Conservation (phyloP, 2,329 filamentous ascomycete genomes). For the Pestalotiopsis sp. region DNA sequence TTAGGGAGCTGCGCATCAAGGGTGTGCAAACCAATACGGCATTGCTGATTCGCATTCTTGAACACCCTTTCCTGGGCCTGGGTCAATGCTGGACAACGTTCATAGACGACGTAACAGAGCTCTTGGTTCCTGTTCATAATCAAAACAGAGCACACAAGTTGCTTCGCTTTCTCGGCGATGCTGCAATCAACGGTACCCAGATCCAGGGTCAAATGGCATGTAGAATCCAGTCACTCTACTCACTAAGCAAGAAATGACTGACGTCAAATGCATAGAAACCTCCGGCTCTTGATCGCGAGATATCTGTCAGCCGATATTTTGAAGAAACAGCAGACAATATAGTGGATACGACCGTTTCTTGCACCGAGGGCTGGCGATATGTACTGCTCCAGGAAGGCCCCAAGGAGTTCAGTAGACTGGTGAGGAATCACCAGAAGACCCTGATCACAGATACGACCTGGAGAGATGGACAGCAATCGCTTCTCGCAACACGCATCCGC, state of each 20-base stretch:
- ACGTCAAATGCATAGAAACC: too few species aligned
- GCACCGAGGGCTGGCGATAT: constrained; percentile 85
- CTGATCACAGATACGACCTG: constrained; percentile 99
- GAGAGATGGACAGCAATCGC: constrained; percentile 98
- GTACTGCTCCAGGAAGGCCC: constrained; percentile 86
- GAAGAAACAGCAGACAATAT: too few species aligned
- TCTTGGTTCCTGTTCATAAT: constrained; percentile 90
- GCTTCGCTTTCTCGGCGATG: constrained; percentile 88
- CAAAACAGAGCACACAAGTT: constrained; percentile 99
- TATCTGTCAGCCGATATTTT: constrained; percentile 50
- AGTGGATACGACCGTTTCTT: constrained; percentile 39
- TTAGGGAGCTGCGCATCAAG: constrained; percentile 97
- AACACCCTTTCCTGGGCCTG: constrained; percentile 89
- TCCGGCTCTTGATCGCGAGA: constrained; percentile 59
- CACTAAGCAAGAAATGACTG: too few species aligned
- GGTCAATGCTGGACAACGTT: constrained; percentile 99
- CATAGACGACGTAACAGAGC: constrained; percentile 93
- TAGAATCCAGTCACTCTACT: too few species aligned
- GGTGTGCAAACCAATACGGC: constrained; percentile 99
- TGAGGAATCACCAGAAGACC: constrained; percentile 90
- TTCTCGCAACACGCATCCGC: constrained; percentile 91
- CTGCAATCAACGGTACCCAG: constrained; percentile 96
- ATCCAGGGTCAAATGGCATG: constrained; percentile 90
- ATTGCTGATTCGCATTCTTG: constrained; percentile 90
- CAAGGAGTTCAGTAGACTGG: constrained; percentile 88